These are phyloP conservation scores for Rhododendron ovatum DNA, from an alignment of 148 eudicot genomes.

Conservation along the genomic window DNA sequence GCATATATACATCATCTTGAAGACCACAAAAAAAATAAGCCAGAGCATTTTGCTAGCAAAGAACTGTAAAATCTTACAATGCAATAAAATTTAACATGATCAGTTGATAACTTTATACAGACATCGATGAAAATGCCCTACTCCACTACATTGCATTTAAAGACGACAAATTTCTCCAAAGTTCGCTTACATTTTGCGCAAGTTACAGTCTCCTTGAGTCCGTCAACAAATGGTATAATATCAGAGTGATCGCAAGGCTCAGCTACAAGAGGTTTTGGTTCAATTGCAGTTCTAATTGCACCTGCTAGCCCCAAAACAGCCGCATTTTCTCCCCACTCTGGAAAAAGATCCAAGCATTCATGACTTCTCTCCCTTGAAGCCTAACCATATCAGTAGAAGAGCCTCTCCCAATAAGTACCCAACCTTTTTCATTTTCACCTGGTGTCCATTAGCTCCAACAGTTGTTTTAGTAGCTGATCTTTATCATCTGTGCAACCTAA, in stretches of 20 bases:
- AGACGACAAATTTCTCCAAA: constrained; percentile 36
- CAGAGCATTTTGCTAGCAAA: not conserved
- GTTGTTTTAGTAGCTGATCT: constrained; percentile 30
- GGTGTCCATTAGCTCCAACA: constrained; percentile 28
- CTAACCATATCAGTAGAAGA: constrained; percentile 30
- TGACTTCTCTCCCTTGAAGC: constrained; percentile 31
- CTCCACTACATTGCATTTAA: constrained; percentile 25
- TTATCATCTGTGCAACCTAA: constrained; percentile 14
- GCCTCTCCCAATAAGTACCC: constrained; percentile 55
- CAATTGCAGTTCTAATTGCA: constrained; percentile 40
- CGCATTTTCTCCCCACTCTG: constrained; percentile 33
- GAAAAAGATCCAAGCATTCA: constrained; percentile 22
- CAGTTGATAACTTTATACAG: not conserved
- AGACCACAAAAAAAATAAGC: not conserved
- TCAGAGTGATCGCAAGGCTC: constrained; percentile 39
- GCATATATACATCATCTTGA: too few species aligned
- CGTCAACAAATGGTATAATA: constrained; percentile 33
- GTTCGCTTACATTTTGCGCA: constrained; percentile 49
- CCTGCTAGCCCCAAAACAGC: constrained; percentile 38
- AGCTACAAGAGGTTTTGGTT: constrained; percentile 17
- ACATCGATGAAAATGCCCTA: not conserved
- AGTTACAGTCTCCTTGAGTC: constrained; percentile 22
- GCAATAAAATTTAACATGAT: not conserved
- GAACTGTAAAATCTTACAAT: not conserved
- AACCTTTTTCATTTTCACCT: constrained; percentile 26